Evolutionary conservation across 306 rosid species (phyloP).

Genomic region (Glycine latifolia): DNA sequence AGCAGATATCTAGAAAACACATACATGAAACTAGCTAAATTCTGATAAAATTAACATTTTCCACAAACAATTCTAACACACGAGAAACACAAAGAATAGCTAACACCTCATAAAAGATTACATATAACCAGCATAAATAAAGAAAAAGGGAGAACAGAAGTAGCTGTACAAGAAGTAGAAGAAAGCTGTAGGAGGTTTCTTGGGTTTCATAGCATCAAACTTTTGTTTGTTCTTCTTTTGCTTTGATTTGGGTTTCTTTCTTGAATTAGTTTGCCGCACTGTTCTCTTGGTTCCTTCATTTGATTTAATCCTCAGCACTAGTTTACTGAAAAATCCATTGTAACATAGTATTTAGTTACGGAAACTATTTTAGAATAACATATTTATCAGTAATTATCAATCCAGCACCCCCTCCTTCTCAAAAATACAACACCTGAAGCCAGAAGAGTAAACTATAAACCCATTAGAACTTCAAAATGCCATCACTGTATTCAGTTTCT

Average conservation of each 20-base stretch:
- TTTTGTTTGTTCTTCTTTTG: slow-evolving; percentile 65
- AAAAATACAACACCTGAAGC: background rate
- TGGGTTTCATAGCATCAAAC: slow-evolving; percentile 83
- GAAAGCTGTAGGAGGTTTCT: slow-evolving; percentile 99
- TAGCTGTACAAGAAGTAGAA: slow-evolving; percentile 82
- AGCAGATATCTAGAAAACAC: slow-evolving; percentile 28
- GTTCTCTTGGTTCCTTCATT: slow-evolving; percentile 55
- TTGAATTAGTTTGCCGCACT: slow-evolving; percentile 41
- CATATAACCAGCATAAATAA: slow-evolving; percentile 20
- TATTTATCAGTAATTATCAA: background rate
- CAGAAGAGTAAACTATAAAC: slow-evolving; percentile 15
- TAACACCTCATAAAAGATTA: slow-evolving; percentile 36
- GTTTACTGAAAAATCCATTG: slow-evolving; percentile 56
- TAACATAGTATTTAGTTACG: slow-evolving; percentile 10
- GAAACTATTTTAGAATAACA: slow-evolving; percentile 34
- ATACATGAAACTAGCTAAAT: slow-evolving; percentile 7
- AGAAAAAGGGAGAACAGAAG: slow-evolving; percentile 16
- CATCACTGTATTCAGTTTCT: slow-evolving; percentile 14
- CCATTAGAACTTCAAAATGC: slow-evolving; percentile 1
- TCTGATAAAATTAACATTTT: slow-evolving; percentile 9
- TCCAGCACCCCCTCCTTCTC: background rate
- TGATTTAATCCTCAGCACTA: slow-evolving; percentile 64
- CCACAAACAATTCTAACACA: slow-evolving; percentile 27
- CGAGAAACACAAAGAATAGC: slow-evolving; percentile 2
- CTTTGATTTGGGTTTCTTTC: slow-evolving; percentile 61